Evolutionary conservation across 257 asterid species (phyloP), one percentile per base, ranked within the genome.

Genomic region (Plantago major): DNA sequence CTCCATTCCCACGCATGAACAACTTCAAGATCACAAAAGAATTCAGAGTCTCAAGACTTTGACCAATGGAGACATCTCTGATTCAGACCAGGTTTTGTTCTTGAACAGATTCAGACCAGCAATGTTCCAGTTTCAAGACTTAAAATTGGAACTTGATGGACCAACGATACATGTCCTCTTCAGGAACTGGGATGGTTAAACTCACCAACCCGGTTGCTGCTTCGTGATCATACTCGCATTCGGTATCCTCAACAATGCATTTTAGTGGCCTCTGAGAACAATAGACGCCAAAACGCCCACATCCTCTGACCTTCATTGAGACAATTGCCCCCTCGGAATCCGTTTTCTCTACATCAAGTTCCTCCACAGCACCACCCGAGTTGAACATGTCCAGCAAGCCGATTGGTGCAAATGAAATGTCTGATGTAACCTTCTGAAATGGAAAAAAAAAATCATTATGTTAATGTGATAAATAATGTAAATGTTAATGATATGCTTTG

Each of bases 331-430:
- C 74, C 28, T 64, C 71, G 2, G 54, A 40, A 8, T 52, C 42
- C 7, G 81, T 60, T 72, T 76, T 66, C 70, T 69, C 77, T 45
- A 82, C 78, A 26, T 84, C 87, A 15, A 74, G 66, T 56, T 78
- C 81, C 74, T 91, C 95, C 69, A 86, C 76, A 22, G 96, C 98
- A 42, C 98, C 98, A 47, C 90, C 70, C 7, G 87, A 65, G 76
- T 88, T 91, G 85, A 88, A 84, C 98, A 91, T 91, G 76, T 82
- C 85, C 46, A 91, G 84, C 58, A 91, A 67, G 50, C 98, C 98
- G 14, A 91, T 86, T 46, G 98, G 95, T n/a, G 95, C 95, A 11
- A 91, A 84, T 37, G 76, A 82, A 19, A 81, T 48, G 67, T 74
- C 54, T 42, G 46, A 61, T 0, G 82, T 68, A n/a, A 86, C 71